Evolutionary conservation across 2,329 filamentous ascomycete genomes (phyloP).

Genomic region (Epichloe elymi): DNA sequence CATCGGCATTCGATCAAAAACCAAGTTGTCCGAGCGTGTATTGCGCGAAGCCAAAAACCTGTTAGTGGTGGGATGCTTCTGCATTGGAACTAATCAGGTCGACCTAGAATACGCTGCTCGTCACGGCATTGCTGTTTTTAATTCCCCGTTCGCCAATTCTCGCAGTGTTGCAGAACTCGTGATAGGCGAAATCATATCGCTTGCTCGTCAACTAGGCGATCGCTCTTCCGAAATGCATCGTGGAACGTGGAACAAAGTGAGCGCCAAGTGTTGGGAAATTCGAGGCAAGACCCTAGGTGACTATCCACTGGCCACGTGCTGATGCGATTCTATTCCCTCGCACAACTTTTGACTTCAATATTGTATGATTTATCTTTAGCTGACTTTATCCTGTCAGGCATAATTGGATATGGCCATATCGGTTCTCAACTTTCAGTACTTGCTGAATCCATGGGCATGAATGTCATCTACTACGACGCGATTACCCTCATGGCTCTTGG

Average conservation of each 20-base stretch:
- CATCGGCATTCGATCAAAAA: conserved; percentile 96
- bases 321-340: background rate
- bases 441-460: conserved; percentile 96
- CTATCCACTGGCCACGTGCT: conserved; percentile 10
- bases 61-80: conserved; percentile 95
- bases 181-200: conserved; percentile 81
- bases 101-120: conserved; percentile 71
- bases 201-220: conserved; percentile 86
- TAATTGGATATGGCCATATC: conserved; percentile 95
- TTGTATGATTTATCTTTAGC: too few relatives aligned
- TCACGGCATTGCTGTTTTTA: conserved; percentile 92
- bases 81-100: conserved; percentile 95
- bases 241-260: conserved; percentile 97
- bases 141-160: conserved; percentile 97
- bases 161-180: conserved; percentile 93
- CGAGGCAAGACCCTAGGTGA: conserved; percentile 86
- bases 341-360: background rate
- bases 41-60: conserved; percentile 84
- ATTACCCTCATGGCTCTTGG: conserved; percentile 90
- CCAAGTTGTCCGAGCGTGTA: conserved; percentile 77
- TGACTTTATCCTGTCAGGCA: conserved; percentile 37
- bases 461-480: conserved; percentile 93
- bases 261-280: conserved; percentile 93
- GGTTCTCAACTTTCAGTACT: conserved; percentile 91
- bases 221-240: conserved; percentile 88